Conservation (phyloP, 2,329 filamentous ascomycete species). For the Alternaria panax region DNA sequence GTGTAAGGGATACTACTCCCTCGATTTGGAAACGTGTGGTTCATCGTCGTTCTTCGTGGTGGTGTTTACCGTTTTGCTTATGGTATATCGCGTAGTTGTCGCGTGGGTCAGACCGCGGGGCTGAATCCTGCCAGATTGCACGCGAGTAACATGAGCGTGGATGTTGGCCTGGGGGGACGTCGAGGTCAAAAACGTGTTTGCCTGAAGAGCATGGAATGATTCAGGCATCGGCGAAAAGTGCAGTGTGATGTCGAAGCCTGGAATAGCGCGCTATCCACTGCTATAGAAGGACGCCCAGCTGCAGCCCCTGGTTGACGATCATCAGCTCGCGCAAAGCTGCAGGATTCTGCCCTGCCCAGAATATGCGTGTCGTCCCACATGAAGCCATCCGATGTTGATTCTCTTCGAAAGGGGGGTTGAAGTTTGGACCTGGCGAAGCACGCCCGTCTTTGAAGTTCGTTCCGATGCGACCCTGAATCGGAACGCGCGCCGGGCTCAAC, state of each 20-base stretch:
- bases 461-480: conserved; percentile 25
- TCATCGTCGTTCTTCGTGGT: conserved; percentile 26
- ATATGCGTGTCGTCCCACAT: conserved; percentile 10
- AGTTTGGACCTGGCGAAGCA: background rate
- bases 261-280: conserved; percentile 12
- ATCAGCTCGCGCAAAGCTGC: conserved; percentile 23
- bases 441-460: conserved; percentile 4
- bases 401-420: background rate
- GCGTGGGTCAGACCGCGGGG: conserved; percentile 26
- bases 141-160: conserved; percentile 10
- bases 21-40: conserved; percentile 29
- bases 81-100: conserved; percentile 14
- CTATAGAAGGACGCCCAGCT: conserved; percentile 21
- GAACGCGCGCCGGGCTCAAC: conserved; percentile 19
- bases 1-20: conserved; percentile 43
- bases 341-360: conserved; percentile 14
- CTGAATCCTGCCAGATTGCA: conserved; percentile 11
- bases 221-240: conserved; percentile 34
- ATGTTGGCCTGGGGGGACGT: conserved; percentile 17
- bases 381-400: background rate
- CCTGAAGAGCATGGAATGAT: conserved; percentile 38
- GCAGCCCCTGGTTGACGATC: conserved; percentile 23
- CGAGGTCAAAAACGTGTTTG: conserved; percentile 39
- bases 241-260: conserved; percentile 36
- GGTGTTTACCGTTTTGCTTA: conserved; percentile 7